These are phyloP conservation scores for Amanita jacksonii DNA, from an alignment of 768 basidiomycete genomes.

Conservation along the genomic window DNA sequence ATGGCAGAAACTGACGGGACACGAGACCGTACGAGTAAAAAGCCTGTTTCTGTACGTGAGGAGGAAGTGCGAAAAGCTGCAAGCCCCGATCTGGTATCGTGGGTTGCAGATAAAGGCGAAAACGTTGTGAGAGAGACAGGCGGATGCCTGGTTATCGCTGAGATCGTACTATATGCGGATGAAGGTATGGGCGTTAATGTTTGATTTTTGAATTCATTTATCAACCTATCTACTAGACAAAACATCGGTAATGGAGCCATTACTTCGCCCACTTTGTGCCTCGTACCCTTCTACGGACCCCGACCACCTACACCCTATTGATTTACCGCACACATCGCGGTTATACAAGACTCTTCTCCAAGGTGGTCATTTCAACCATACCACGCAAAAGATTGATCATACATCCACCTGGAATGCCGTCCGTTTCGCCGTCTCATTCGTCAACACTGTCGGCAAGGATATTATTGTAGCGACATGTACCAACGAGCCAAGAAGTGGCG, in stretches of 20 bases:
- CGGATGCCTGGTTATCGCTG: slow-evolving; percentile 67
- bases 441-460: slow-evolving; percentile 43
- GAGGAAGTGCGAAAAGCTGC: slow-evolving; percentile 67
- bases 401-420: slow-evolving; percentile 43
- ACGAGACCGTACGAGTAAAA: slow-evolving; percentile 76
- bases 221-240: slow-evolving; percentile 48
- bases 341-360: slow-evolving; percentile 86
- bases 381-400: slow-evolving; percentile 42
- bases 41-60: slow-evolving; percentile 50
- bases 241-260: slow-evolving; percentile 43
- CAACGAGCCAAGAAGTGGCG: slow-evolving; percentile 47
- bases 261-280: slow-evolving; percentile 19
- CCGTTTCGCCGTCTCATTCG: slow-evolving; percentile 50
- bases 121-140: slow-evolving; percentile 64
- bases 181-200: slow-evolving; percentile 45
- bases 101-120: slow-evolving; percentile 54
- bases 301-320: slow-evolving; percentile 52
- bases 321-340: slow-evolving; percentile 74
- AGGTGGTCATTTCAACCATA: slow-evolving; percentile 79
- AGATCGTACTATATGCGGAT: slow-evolving; percentile 78
- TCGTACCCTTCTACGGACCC: slow-evolving; percentile 2
- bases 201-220: neutral
- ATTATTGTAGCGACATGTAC: slow-evolving; percentile 45
- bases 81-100: slow-evolving; percentile 64
- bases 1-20: slow-evolving; percentile 67